Percentiles rank a stretch among this genome's conserved stretches.
phyloP scores from a whole-genome alignment of 1,139 yeast genomes.

The Candida sojae region DNA sequence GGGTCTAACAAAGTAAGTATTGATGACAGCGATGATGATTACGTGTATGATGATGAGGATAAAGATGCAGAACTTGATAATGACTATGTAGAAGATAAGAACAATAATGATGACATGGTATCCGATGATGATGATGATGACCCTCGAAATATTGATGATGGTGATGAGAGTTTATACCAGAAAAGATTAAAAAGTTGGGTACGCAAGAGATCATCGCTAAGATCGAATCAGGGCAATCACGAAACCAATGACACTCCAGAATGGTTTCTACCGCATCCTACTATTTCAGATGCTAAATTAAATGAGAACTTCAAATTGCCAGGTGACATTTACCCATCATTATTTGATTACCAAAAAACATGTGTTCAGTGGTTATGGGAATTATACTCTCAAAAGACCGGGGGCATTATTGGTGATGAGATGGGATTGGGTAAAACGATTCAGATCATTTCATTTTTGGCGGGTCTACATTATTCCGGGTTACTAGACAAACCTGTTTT shows the following conservation, averaged over 20 bases:
- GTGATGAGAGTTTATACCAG: constrained; percentile 66
- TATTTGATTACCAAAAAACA: constrained; percentile 92
- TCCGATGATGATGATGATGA: constrained; percentile 10
- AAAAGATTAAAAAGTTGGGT: constrained; percentile 63
- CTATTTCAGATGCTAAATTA: constrained; percentile 69
- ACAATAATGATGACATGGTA: constrained; percentile 4
- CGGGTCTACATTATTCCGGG: constrained; percentile 85
- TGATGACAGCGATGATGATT: constrained; percentile 7
- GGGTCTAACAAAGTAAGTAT: constrained; percentile 6
- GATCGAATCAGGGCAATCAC: constrained; percentile 25
- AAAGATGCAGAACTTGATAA: constrained; percentile 15
- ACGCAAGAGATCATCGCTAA: constrained; percentile 38
- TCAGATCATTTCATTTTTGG: constrained; percentile 85
- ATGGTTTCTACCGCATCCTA: constrained; percentile 78
- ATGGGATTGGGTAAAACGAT: constrained; percentile 98
- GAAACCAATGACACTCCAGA: constrained; percentile 45
- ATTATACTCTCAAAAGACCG: constrained; percentile 79
- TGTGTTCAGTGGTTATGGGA: constrained; percentile 87
- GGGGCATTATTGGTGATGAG: constrained; percentile 96
- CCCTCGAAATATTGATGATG: constrained; percentile 65
- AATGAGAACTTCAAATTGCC: constrained; percentile 75
- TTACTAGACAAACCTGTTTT: constrained; percentile 74
- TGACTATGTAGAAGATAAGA: constrained; percentile 3
- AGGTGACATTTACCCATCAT: constrained; percentile 83
- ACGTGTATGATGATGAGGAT: constrained; percentile 8